Evolutionary conservation across 2,329 filamentous ascomycete genomes (phyloP), one percentile per base, ranked within the genome.

Genomic region (Zarea fungicola): DNA sequence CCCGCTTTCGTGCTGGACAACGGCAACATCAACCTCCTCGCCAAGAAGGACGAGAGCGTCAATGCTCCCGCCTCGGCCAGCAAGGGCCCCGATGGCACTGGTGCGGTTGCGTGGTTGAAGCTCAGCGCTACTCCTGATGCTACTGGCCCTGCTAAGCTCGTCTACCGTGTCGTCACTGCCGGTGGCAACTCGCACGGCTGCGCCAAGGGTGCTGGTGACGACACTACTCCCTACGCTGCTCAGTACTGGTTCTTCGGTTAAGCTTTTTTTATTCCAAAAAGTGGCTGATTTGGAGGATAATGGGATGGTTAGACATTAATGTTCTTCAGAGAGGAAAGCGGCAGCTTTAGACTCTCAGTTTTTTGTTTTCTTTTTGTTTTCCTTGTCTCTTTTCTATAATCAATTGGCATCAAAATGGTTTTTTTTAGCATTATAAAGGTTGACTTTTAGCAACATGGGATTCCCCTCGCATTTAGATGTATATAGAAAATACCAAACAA

Each of bases 1-100:
- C 85, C 85, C 1, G 80, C 73, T 11, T 89, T 88, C 61, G 71
- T 78, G 51, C 69, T 87, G 31, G 60, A 65, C 43, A 62, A 58
- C 6, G 60, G 64, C 32, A 58, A 61, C 29, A 59, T 65, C 25
- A 63, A 69, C 56, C 62, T 71, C 59, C 64, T 74, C 55, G 70
- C 60, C 48, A 74, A 73, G 62, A 81, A 81, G 65, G 54, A 71
- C 34, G 72, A 66, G 26, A 62, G 59, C 29, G 71, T 79, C 34
- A 58, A 70, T 28, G 81, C 84, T 0, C 84, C 85, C 1, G 49
- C 60, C 4, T 55, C 51, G 4, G 72, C 78, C 1, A 69, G 75
- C 56, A 54, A 56, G 42, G 78, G 78, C 7, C 63, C 71, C 8
- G 63, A 73, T 13, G 63, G 58, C 50, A 76, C 75, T 1, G 75